Base-by-base conservation (phyloP, 371 early-diverging fungal species). In the Apophysomyces variabilis region DNA sequence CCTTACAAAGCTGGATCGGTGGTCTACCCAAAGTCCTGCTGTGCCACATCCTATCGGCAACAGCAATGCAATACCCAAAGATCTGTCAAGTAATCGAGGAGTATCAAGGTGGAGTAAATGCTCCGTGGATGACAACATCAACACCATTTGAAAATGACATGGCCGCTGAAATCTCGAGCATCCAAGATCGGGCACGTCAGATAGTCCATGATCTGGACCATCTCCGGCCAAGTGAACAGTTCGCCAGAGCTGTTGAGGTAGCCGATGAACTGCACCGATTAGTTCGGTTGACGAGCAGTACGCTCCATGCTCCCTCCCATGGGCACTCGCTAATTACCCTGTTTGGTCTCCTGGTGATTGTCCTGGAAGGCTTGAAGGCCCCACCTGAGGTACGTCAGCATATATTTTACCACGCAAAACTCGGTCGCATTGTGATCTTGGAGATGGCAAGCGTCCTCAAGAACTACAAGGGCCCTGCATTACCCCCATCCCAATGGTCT, bases 341-440 rank as follows among this genome's bases (percentile, higher is more conserved):
- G 3, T 58, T 75, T 57, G 73, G 67, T 7, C 32, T 80, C 1
- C 58, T 77, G 36, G 45, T 73, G 5, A 60, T 80, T 32, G 73
- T 73, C 7, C 70, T 75, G 39, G 69, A 76, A 46, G 62, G 68
- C n/a, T 50, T 80, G 8, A 50, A 54, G 16, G 70, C 78, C 13
- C 74, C 80, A 11, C 47, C 72, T 36, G 78, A 76, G 50, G 73
- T 80, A 14, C 74, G 78, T 18, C 78, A 76, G 35, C 78, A 80
- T 66, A 38, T 77, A 1, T 77, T 77, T 60, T 70, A 74, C 39
- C 72, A 76, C 26, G 67, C 67, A 16, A 80, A 80, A 54, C 64
- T 77, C 21, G 80, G 80, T 18, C 70, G 80, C 44, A 58, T 61
- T 11, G 58, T 77, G 12, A 72, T 77, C 7, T 68, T 80, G 38